These are phyloP conservation scores for Candida orba DNA, from an alignment of 805 yeast species.

Conservation along the genomic window DNA sequence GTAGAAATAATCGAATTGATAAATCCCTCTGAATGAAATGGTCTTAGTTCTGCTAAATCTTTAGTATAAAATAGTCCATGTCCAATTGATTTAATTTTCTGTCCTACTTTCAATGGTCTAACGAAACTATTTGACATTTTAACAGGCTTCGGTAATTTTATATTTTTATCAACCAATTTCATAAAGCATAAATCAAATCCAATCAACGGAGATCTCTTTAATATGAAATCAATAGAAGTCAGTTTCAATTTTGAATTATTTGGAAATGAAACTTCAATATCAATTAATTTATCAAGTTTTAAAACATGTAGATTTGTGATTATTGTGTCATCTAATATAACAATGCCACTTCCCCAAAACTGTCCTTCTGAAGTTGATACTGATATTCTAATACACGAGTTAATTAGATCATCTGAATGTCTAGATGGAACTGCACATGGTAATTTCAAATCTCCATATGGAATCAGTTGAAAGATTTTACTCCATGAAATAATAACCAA, in stretches of 20 bases:
- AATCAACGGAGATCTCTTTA: slow-evolving; percentile 12
- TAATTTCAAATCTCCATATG: slow-evolving; percentile 3
- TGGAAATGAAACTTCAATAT: slow-evolving; percentile 11
- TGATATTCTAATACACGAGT: slow-evolving; percentile 20
- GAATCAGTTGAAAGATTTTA: slow-evolving; percentile 12
- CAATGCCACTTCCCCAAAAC: slow-evolving; percentile 26
- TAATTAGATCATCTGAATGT: slow-evolving; percentile 2
- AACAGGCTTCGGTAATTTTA: slow-evolving; percentile 9
- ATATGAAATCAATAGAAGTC: slow-evolving; percentile 7
- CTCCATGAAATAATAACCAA: slow-evolving; percentile 21
- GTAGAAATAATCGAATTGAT: slow-evolving; percentile 14
- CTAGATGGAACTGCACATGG: background rate
- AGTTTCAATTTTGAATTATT: slow-evolving; percentile 3
- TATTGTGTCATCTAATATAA: slow-evolving; percentile 11
- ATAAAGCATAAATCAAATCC: slow-evolving; percentile 24
- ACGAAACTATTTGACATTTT: slow-evolving; percentile 3
- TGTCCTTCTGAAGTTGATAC: slow-evolving; percentile 12
- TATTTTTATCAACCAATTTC: slow-evolving; percentile 6
- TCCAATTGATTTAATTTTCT: slow-evolving; percentile 18
- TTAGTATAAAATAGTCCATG: slow-evolving; percentile 20
- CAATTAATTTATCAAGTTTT: slow-evolving; percentile 9
- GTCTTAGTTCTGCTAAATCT: slow-evolving; percentile 6
- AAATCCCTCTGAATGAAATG: slow-evolving; percentile 18
- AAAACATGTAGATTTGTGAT: slow-evolving; percentile 23
- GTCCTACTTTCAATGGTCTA: slow-evolving; percentile 11